Base-by-base conservation (phyloP, 2,329 filamentous ascomycete genomes). In the Didymella arachidicola region DNA sequence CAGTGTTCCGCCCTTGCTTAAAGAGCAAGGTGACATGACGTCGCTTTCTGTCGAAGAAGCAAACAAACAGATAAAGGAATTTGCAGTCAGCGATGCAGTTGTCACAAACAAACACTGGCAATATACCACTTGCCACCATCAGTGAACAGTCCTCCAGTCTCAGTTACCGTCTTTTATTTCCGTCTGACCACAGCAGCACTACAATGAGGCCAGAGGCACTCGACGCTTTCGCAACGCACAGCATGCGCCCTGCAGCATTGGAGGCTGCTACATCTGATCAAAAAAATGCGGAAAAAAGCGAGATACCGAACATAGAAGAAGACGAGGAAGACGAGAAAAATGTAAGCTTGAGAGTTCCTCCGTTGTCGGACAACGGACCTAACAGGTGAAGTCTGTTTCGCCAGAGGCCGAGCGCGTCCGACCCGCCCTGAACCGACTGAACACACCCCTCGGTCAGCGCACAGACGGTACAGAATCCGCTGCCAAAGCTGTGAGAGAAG, bases 131-230 rank as follows among this genome's bases (percentile, higher is more conserved):
- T 34, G 11, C n/a, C 5, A 22, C 19, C 11, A 25, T 41, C 14
- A 12, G 2, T 14, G 30, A 53, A 38, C 16, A 25, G 14, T 19
- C 14, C n/a, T 3, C 22, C 8, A 25, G 19, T 4, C 19, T 16
- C 19, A 7, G 25, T 1, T 25, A 10, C 10, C 11, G 3, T 22
- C 25, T 4, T 32, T 8, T 16, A 19, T 30, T n/a, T 19, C 22
- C n/a, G 7, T 14, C n/a, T 2, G 18, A 25, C 4, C 19, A 25
- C 2, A 14, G 4, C 19, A 29, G 34, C 22, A 36, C 8, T 12
- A 19, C 14, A 16, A 70, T 68, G 62, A 67, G 59, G 47, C 45
- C 60, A 2, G 59, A 67, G 60, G 62, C 63, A 38, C 52, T 64
- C 11, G 60, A 67, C 50, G 61, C 65, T 3, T 57, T 69, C 27